Evolutionary conservation across 495 filamentous ascomycete species (phyloP), one percentile per base, ranked within the genome.

Genomic region (Hypoxylon fragiforme): DNA sequence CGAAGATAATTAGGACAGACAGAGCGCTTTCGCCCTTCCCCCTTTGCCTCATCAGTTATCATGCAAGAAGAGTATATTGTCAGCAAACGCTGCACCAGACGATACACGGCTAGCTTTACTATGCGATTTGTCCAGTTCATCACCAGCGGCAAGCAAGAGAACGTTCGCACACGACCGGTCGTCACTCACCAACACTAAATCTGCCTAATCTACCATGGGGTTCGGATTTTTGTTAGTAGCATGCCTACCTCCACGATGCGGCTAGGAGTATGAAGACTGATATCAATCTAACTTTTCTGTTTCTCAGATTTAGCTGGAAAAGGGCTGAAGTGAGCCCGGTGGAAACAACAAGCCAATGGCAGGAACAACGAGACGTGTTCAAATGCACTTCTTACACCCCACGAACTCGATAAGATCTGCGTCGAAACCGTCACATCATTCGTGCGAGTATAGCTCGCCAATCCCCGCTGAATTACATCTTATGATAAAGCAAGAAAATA

Each of bases 121-220:
- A 63, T 67, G 55, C 65, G 63, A 39, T 64, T 67, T 26, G 58
- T 60, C 35, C 65, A 67, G 22, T 67, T 67, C 44, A 45, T 64
- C 48, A 65, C 41, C 21, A 65, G 65, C 16, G 65, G 65, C 35
- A 67, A 67, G 62, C 65, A 67, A 45, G 65, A 67, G 19, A 67
- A 62, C 31, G 57, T 64, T 42, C 65, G 65, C 15, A 57, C 40
- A 34, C 54, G 64, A 24, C 65, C 65, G 0, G 52, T 48, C 0
- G 46, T 41, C 8, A 56, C 54, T 38, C 64, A 67, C 22, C 59
- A 60, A 30, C 59, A 58, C 30, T 55, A 43, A 9, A 50, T 55
- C n/a, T 40, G 45, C n/a, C n/a, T n/a, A n/a, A n/a, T n/a, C n/a
- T n/a, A n/a, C n/a, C 37, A 37, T 45, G 30, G 37, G 13, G 15